These are phyloP conservation scores for Escallonia rubra DNA, from an alignment of 129 eudicot genomes.

Conservation along the genomic window DNA sequence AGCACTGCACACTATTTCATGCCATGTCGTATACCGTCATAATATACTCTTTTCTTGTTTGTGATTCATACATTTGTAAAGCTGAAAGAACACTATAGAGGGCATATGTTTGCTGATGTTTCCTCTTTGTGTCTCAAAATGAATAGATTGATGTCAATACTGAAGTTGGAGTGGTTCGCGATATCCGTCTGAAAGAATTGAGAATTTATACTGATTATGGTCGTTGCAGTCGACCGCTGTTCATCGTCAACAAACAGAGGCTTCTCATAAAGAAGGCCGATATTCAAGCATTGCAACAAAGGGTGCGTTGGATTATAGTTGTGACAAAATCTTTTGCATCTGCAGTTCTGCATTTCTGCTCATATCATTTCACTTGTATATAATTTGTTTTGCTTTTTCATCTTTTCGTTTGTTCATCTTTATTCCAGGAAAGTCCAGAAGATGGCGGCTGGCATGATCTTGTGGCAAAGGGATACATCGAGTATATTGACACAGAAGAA, in stretches of 20 bases:
- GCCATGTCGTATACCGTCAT: neutral
- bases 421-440: constrained; percentile 74
- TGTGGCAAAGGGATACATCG: constrained; percentile 76
- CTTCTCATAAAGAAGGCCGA: constrained; percentile 80
- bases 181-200: constrained; percentile 89
- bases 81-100: neutral
- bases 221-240: constrained; percentile 93
- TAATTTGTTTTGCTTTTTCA: too few relatives aligned
- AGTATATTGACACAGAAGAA: constrained; percentile 93
- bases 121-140: neutral
- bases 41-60: neutral
- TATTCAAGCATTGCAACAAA: constrained; percentile 72
- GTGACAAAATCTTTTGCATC: neutral
- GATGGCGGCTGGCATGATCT: constrained; percentile 97
- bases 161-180: constrained; percentile 98
- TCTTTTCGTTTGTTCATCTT: neutral
- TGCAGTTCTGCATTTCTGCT: neutral
- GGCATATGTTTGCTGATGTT: neutral
- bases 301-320: constrained; percentile 33
- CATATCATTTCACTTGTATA: neutral
- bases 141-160: constrained; percentile 91
- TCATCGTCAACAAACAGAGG: constrained; percentile 93
- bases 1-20: neutral
- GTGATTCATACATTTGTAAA: neutral
- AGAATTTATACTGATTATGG: constrained; percentile 95